These are phyloP conservation scores for Drosera capensis DNA, from an alignment of 148 eudicot species.

Conservation along the genomic window DNA sequence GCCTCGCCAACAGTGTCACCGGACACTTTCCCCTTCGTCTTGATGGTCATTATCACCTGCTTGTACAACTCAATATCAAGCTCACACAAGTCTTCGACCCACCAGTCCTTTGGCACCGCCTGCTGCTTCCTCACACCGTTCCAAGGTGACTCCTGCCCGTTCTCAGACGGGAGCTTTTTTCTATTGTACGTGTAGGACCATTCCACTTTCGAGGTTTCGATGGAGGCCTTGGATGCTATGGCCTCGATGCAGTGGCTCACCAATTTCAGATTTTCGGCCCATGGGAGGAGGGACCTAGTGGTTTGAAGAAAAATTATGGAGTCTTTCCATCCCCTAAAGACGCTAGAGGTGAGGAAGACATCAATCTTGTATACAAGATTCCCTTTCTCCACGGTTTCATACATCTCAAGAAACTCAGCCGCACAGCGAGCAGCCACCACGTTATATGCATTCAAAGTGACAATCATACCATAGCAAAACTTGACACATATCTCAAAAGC, in stretches of 20 bases:
- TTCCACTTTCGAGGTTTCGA: slow-evolving; percentile 63
- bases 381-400: slow-evolving; percentile 76
- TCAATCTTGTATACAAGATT: slow-evolving; percentile 77
- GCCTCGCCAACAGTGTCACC: slow-evolving; percentile 72
- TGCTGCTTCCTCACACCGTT: slow-evolving; percentile 33
- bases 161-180: slow-evolving; percentile 49
- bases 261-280: slow-evolving; percentile 71
- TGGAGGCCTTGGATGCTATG: slow-evolving; percentile 59
- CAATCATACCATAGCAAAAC: slow-evolving; percentile 83
- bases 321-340: slow-evolving; percentile 87
- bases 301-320: slow-evolving; percentile 79
- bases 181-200: slow-evolving; percentile 92
- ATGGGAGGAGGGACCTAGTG: slow-evolving; percentile 53
- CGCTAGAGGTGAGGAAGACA: slow-evolving; percentile 63
- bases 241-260: slow-evolving; percentile 65
- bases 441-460: slow-evolving; percentile 78
- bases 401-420: slow-evolving; percentile 86
- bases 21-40: slow-evolving; percentile 26
- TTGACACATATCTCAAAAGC: slow-evolving; percentile 88
- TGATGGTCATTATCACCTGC: slow-evolving; percentile 24
- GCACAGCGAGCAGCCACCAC: slow-evolving; percentile 74
- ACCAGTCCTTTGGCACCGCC: slow-evolving; percentile 31
- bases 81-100: slow-evolving; percentile 88
- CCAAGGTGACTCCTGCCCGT: slow-evolving; percentile 32
- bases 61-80: slow-evolving; percentile 42